phyloP scores from a whole-genome alignment of 1,284 basidiomycete genomes.

The Apiotrichum siamense region DNA sequence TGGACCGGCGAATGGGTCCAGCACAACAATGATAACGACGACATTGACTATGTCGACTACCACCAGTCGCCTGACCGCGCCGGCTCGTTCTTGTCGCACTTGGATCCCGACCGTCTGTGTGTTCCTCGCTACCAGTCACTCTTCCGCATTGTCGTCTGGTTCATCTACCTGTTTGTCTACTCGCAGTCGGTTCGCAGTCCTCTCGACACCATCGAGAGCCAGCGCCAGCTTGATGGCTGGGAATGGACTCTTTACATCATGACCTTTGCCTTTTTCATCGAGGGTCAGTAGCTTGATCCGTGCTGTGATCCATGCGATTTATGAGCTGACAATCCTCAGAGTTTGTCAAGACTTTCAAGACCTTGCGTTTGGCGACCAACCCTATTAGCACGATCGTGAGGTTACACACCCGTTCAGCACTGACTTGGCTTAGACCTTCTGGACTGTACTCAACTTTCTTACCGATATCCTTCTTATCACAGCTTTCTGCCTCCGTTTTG shows the following conservation, averaged over 20 bases:
- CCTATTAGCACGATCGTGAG: conserved; percentile 35
- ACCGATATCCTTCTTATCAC: conserved; percentile 65
- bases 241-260: conserved; percentile 71
- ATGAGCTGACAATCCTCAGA: conserved; percentile 18
- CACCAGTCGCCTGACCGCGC: conserved; percentile 32
- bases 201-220: conserved; percentile 36
- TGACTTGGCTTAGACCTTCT: conserved; percentile 57
- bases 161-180: conserved; percentile 76
- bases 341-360: conserved; percentile 54
- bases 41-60: conserved; percentile 49
- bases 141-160: conserved; percentile 63
- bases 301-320: too few relatives aligned
- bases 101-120: conserved; percentile 70
- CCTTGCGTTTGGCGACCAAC: conserved; percentile 34
- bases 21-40: conserved; percentile 47
- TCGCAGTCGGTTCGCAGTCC: conserved; percentile 66
- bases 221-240: conserved; percentile 60
- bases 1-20: conserved; percentile 81
- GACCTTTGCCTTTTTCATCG: conserved; percentile 65
- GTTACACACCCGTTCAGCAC: conserved; percentile 34
- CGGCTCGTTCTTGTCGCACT: conserved; percentile 60
- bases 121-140: conserved; percentile 64
- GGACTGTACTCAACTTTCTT: conserved; percentile 64
- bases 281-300: conserved; percentile 60
- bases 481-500: conserved; percentile 68